These are phyloP conservation scores for Ceriops zippeliana DNA, from an alignment of 345 rosid species.

Conservation along the genomic window DNA sequence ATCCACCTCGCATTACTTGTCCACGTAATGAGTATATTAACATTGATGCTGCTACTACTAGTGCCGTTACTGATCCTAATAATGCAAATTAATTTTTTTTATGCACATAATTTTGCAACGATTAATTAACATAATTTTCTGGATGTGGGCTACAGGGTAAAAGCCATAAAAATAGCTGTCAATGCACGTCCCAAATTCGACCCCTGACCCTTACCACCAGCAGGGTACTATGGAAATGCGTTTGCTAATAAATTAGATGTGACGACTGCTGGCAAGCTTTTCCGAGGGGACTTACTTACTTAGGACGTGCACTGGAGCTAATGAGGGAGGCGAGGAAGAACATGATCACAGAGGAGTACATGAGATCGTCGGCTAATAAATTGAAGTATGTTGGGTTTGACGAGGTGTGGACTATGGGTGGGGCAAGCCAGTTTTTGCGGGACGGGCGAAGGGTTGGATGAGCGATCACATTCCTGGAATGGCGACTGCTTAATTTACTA, in stretches of 20 bases:
- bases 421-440: background rate
- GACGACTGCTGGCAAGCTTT: background rate
- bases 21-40: conserved; percentile 6
- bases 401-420: background rate
- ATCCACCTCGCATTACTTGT: conserved; percentile 4
- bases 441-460: background rate
- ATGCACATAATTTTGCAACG: too few relatives aligned
- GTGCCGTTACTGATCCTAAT: background rate
- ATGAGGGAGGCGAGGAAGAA: background rate
- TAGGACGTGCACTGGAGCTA: background rate
- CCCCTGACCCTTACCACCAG: background rate
- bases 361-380: background rate
- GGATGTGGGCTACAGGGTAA: background rate
- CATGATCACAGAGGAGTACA: background rate
- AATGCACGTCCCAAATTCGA: background rate
- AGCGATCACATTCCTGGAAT: background rate
- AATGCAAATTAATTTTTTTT: background rate
- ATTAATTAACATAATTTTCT: too few relatives aligned
- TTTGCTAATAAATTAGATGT: background rate
- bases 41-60: background rate
- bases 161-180: background rate
- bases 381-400: background rate
- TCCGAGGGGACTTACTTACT: background rate
- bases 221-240: background rate
- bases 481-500: background rate